phyloP scores from a whole-genome alignment of 331 rosid genomes.

The Telfairia occidentalis region DNA sequence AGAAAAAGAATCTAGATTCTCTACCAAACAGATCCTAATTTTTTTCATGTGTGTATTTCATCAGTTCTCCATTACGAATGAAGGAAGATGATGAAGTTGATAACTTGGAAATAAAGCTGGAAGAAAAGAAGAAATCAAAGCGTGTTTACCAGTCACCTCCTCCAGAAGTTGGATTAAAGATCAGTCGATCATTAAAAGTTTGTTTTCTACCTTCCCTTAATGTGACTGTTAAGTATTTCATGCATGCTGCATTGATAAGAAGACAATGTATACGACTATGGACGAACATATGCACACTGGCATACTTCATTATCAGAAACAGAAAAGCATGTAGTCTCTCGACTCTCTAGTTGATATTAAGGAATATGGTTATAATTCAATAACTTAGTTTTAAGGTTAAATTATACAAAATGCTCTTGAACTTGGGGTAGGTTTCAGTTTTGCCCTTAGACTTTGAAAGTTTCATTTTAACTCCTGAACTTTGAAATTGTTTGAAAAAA shows the following conservation, averaged over 20 bases:
- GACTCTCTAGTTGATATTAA: neutral
- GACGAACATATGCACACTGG: neutral
- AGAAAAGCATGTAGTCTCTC: neutral
- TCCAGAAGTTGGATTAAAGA: conserved; percentile 90
- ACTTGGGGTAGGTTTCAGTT: too few species aligned
- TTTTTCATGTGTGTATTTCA: neutral
- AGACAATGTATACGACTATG: neutral
- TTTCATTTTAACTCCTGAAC: too few species aligned
- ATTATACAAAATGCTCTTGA: too few species aligned
- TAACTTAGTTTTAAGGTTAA: neutral
- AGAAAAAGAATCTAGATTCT: too few species aligned
- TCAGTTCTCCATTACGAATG: conserved; percentile 72
- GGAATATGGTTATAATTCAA: neutral
- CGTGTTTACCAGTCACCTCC: conserved; percentile 79
- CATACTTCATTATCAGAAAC: too few species aligned
- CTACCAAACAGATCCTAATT: too few species aligned
- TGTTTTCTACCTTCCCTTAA: conserved; percentile 41
- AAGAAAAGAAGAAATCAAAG: conserved; percentile 61
- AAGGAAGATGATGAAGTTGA: conserved; percentile 95
- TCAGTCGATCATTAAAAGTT: conserved; percentile 89
- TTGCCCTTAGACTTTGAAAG: too few species aligned
- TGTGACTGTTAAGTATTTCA: neutral
- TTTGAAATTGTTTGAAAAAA: too few species aligned
- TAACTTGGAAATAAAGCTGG: conserved; percentile 66
- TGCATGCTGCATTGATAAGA: conserved; percentile 1